Base-by-base conservation (phyloP, 2,329 filamentous ascomycete genomes). In the Hypoxylon sp. region DNA sequence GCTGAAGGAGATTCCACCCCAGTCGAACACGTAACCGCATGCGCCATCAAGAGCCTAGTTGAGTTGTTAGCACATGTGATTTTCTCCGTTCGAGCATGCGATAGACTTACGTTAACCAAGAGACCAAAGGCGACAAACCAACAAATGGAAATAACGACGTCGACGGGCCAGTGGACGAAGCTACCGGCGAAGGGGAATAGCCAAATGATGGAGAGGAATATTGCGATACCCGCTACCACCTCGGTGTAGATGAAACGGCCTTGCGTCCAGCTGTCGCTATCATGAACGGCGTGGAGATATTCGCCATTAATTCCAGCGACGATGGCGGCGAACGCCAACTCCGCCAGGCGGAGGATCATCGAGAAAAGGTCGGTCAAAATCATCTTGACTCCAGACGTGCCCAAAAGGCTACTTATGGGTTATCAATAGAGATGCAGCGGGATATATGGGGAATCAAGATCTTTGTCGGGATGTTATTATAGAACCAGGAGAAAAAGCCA, bases 171-270 rank as follows among this genome's bases (percentile, higher is more conserved):
- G 76, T 89, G 84, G 64, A 88, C 83, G 76, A 93, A 92, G 48
- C 82, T 84, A 52, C 80, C 80, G 1, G 86, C 85, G 73, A 91
- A 91, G 1, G 91, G 91, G 41, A 94, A 82, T 26, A 93, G 81
- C 86, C 90, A 92, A 65, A 94, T 75, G 24, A 94, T 77, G 4
- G 86, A 82, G n/a, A 92, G 80, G 41, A 94, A 75, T 56, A 93
- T 87, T 11, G 88, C 87, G 17, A 94, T 72, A 19, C 83, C 88
- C 2, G 91, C 89, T 39, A 93, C 83, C 17, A 92, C 86, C 72
- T 91, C 86, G 47, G 90, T 86, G 80, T 92, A 94, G 78, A 94
- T 92, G 79, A 89, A 88, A 59, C 91, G 88, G 34, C 84, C 87
- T 39, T 85, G 79, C 17, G 82, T 79, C 82, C 85, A 88, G 62